Base-by-base conservation (phyloP, 1,284 basidiomycete genomes). In the Tranzscheliella williamsii region DNA sequence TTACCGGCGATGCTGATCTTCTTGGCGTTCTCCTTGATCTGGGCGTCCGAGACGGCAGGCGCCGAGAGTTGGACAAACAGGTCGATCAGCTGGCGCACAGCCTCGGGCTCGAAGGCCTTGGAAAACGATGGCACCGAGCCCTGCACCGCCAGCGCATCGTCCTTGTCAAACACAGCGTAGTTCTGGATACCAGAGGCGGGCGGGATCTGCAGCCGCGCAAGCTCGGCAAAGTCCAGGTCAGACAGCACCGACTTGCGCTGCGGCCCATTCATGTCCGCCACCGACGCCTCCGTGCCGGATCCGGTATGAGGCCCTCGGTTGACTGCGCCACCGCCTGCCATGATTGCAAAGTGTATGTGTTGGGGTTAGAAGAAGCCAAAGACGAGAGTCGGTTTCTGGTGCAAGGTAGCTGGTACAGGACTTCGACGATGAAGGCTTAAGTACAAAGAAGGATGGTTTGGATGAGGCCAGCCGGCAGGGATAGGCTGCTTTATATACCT, bases 81-180 rank as follows among this genome's bases (percentile, higher is more conserved):
- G 39, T 64, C 61, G 24, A 64, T 17, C 7, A 64, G 47, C 23
- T 40, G 15, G 12, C 50, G 47, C 3, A 64, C 20, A 20, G 29
- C 8, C 2, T 35, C 43, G 0, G 42, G 36, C 1, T 47, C 30
- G 22, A 64, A 60, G 5, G 38, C 40, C 7, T 53, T 58, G 36
- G 55, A 44, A 37, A 64, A 64, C 5, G 45, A 40, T 0, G 43
- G 51, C 6, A 36, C 31, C 1, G 51, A 51, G 15, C 55, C 61
- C 36, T 55, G 47, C 4, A 58, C 41, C 3, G 51, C 55, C 0
- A 37, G 47, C 1, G 37, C 38, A 24, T 57, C 61, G 26, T 46
- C 43, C 6, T 38, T 48, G 36, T 58, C 60, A 31, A 63, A 63
- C 17, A 63, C 44, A 16, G 45, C 60, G 20, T 63, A 63, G 17